Evolutionary conservation across 306 rosid genomes (phyloP).

Genomic region (Chamaecrista fasciculata): DNA sequence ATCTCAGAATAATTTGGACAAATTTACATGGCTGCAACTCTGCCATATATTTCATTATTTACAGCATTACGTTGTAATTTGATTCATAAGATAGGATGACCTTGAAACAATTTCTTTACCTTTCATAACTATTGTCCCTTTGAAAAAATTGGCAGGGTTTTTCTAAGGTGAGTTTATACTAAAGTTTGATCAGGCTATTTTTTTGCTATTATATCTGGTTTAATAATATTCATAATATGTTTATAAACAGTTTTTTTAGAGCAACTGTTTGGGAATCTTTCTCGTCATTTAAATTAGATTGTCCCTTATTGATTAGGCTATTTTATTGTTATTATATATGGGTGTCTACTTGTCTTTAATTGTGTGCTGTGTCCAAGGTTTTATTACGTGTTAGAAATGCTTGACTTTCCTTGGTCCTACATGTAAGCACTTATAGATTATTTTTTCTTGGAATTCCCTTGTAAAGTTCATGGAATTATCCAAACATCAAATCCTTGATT

Average conservation of each 20-base stretch:
- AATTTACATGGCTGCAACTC: conserved; percentile 2
- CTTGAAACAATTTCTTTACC: not conserved
- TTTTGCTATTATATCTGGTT: not conserved
- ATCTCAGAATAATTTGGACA: conserved; percentile 7
- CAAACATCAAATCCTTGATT: not conserved
- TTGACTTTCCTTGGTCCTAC: conserved; percentile 6
- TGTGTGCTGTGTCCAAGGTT: not conserved
- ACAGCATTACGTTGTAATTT: not conserved
- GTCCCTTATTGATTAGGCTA: no score
- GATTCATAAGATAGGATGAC: conserved; percentile 9
- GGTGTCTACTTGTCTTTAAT: not conserved
- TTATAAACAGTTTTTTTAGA: not conserved
- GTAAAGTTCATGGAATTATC: not conserved
- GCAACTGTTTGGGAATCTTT: not conserved
- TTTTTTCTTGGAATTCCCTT: not conserved
- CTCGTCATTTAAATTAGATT: not conserved
- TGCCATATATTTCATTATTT: conserved; percentile 13
- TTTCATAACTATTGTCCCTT: not conserved
- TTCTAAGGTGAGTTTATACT: not conserved
- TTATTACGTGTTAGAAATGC: conserved; percentile 1
- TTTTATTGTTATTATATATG: no score
- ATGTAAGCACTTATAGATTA: no score
- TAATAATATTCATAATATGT: not conserved
- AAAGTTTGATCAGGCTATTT: not conserved
- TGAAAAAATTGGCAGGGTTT: not conserved